Conservation (phyloP, 352 stramenopile species). For the Phytophthora tentaculata region DNA sequence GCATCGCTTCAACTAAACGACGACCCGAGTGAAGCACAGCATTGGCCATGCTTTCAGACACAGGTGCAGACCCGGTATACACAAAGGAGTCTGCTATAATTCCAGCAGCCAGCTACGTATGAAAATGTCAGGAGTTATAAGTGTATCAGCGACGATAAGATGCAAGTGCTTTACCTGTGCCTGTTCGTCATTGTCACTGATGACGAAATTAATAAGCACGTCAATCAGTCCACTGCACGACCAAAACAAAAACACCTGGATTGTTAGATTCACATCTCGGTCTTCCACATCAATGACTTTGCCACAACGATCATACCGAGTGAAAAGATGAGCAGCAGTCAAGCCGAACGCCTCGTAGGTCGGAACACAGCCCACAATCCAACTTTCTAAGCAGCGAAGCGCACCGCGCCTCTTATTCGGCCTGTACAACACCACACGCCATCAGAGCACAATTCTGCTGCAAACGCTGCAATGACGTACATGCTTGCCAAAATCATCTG, state of each 20-base stretch:
- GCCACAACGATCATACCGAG: slow-evolving; percentile 23
- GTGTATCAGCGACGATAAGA: background rate
- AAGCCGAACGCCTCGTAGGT: slow-evolving; percentile 57
- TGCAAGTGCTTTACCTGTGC: slow-evolving; percentile 39
- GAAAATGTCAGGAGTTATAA: slow-evolving; percentile 7
- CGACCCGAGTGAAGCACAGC: slow-evolving; percentile 39
- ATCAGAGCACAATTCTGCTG: background rate
- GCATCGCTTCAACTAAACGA: slow-evolving; percentile 33
- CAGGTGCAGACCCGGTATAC: slow-evolving; percentile 25
- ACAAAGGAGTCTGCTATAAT: slow-evolving; percentile 72
- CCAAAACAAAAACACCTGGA: background rate
- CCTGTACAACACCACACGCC: slow-evolving; percentile 29
- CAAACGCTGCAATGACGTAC: slow-evolving; percentile 26
- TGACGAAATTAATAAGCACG: slow-evolving; percentile 41
- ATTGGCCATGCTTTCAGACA: slow-evolving; percentile 31
- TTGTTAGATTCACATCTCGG: slow-evolving; percentile 3
- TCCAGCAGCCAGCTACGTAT: slow-evolving; percentile 54
- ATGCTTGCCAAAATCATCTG: slow-evolving; percentile 52
- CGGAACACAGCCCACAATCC: slow-evolving; percentile 65
- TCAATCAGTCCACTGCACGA: slow-evolving; percentile 48
- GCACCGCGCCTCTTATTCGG: slow-evolving; percentile 44
- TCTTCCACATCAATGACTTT: background rate
- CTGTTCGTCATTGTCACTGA: slow-evolving; percentile 46
- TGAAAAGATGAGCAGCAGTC: slow-evolving; percentile 44
- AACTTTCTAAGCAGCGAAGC: slow-evolving; percentile 70